phyloP scores from a whole-genome alignment of 345 rosid species.

The Camelina hispida region DNA sequence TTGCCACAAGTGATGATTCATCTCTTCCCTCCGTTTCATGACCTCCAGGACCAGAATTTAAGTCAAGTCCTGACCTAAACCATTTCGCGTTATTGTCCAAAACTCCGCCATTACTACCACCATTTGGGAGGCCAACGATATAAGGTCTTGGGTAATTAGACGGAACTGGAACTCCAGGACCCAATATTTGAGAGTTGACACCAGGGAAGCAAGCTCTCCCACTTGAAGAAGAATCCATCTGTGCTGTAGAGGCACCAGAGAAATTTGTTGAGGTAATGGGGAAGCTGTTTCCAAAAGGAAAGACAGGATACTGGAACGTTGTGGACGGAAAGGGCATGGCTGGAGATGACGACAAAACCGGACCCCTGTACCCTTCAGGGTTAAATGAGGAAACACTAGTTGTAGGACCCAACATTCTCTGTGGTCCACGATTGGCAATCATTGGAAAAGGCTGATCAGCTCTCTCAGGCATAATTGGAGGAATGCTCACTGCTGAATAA shows the following conservation, averaged over 20 bases:
- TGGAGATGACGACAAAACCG: slow-evolving; percentile 75
- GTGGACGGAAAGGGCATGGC: slow-evolving; percentile 65
- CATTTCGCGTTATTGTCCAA: slow-evolving; percentile 63
- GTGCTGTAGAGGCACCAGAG: slow-evolving; percentile 66
- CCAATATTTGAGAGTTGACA: slow-evolving; percentile 64
- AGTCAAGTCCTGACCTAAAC: slow-evolving; percentile 74
- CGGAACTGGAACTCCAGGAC: slow-evolving; percentile 55
- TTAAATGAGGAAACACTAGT: slow-evolving; percentile 55
- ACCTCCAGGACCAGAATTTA: slow-evolving; percentile 83
- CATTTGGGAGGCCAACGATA: slow-evolving; percentile 62
- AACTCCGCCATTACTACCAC: slow-evolving; percentile 46
- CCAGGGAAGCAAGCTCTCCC: slow-evolving; percentile 68
- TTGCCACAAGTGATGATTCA: slow-evolving; percentile 53
- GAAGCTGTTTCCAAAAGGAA: slow-evolving; percentile 64
- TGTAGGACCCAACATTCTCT: slow-evolving; percentile 62
- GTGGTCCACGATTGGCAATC: slow-evolving; percentile 61
- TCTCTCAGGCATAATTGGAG: slow-evolving; percentile 65
- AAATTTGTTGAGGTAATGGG: slow-evolving; percentile 63
- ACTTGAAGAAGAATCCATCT: slow-evolving; percentile 67
- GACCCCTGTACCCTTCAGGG: slow-evolving; percentile 65
- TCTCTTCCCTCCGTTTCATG: slow-evolving; percentile 71
- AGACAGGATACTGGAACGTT: slow-evolving; percentile 69
- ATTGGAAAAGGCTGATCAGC: slow-evolving; percentile 69
- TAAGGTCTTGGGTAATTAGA: slow-evolving; percentile 66
- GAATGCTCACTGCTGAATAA: slow-evolving; percentile 63